Evolutionary conservation across 345 rosid species (phyloP).

Genomic region (Limnanthes douglasii): DNA sequence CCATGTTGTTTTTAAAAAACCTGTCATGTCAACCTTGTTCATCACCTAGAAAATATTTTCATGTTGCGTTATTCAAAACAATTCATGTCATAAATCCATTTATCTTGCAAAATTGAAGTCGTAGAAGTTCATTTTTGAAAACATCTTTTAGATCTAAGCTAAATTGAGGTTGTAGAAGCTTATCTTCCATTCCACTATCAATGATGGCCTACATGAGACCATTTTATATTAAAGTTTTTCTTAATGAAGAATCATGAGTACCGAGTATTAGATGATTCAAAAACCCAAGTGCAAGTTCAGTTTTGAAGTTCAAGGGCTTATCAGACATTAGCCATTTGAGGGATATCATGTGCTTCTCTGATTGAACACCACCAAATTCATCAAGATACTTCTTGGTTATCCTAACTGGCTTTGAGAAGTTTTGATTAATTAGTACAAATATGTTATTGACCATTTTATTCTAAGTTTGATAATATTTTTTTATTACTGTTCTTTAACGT

Average conservation of each 20-base stretch:
- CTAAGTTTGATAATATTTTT: too few relatives aligned
- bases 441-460: too few relatives aligned
- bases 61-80: too few relatives aligned
- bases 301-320: slow-evolving; percentile 70
- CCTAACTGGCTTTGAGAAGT: slow-evolving; percentile 64
- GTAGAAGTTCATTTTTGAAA: slow-evolving; percentile 49
- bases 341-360: slow-evolving; percentile 91
- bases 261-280: slow-evolving; percentile 93
- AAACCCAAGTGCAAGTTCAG: slow-evolving; percentile 81
- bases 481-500: too few relatives aligned
- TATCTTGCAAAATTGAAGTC: slow-evolving; percentile 43
- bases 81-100: slow-evolving; percentile 98
- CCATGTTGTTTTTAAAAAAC: too few relatives aligned
- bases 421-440: too few relatives aligned
- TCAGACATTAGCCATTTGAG: slow-evolving; percentile 89
- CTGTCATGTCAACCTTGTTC: too few relatives aligned
- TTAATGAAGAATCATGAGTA: slow-evolving; percentile 88
- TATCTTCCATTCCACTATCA: slow-evolving; percentile 85
- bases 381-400: slow-evolving; percentile 76
- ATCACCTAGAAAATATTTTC: too few relatives aligned
- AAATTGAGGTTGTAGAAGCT: slow-evolving; percentile 92
- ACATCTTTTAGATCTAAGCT: slow-evolving; percentile 89
- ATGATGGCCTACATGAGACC: slow-evolving; percentile 89
- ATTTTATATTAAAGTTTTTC: slow-evolving; percentile 84
- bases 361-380: slow-evolving; percentile 60